Evolutionary conservation across 257 asterid genomes (phyloP), one percentile per base, ranked within the genome.

Genomic region (Jasminum sambac): DNA sequence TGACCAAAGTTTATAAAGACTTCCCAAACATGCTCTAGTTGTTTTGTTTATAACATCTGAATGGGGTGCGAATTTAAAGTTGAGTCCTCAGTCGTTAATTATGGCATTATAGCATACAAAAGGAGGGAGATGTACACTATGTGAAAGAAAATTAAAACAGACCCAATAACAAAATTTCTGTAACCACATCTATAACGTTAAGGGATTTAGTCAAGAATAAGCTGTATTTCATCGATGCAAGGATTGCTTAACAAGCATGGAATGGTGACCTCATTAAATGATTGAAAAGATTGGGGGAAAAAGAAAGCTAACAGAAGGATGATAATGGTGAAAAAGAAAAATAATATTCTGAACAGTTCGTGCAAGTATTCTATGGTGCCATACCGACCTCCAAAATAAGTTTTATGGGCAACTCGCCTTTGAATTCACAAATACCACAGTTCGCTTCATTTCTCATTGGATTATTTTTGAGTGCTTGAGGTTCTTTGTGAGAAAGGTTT

Each of bases 81-180:
- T 44, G 68, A 37, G 48, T 17, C 43, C 34, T 8, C 44, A 38
- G 12, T 71, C 43, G 30, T 46, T 12, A 55, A 62, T 41, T 24
- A 11, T 30, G 62, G 21, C 75, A 61, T 70, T 17, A 58, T 17
- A 25, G 5, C 39, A 34, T 26, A 21, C 19, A 46, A 71, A 43
- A 63, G 69, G 30, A 12, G 42, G 40, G 30, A 57, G 75, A 25
- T 64, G 74, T 59, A 36, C 43, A 44, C 46, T 59, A 52, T 14
- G 16, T 46, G 69, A 36, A 34, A 63, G 13, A 60, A 60, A 60
- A 46, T 46, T 39, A 67, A 41, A 16, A 46, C 57, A 7, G 40
- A 16, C 16, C 21, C n/a, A 52, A 46, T 19, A 25, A 64, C 41
- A 43, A 40, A 57, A 48, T 43, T 50, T 50, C 65, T 30, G 50